These are phyloP conservation scores for Fusarium marasasianum DNA, from an alignment of 2,329 filamentous ascomycete species.

Conservation along the genomic window DNA sequence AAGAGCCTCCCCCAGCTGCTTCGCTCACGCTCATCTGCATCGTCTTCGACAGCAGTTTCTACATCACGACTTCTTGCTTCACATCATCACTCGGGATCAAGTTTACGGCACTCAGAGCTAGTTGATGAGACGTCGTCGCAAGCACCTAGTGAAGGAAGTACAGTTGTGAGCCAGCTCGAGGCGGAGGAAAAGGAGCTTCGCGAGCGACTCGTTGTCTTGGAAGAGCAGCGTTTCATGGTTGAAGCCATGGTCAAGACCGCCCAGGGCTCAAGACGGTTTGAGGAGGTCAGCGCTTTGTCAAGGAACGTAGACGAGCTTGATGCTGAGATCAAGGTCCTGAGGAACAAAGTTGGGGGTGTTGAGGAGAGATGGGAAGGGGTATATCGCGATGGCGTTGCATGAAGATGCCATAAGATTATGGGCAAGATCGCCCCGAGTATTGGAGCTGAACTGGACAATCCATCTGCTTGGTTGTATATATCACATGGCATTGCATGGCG, in stretches of 20 bases:
- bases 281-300: slow-evolving; percentile 83
- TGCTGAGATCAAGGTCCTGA: slow-evolving; percentile 76
- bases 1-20: slow-evolving; percentile 77
- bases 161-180: slow-evolving; percentile 70
- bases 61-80: slow-evolving; percentile 47
- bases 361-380: slow-evolving; percentile 68
- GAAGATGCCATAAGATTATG: neutral
- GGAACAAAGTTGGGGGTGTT: slow-evolving; percentile 70
- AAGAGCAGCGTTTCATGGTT: slow-evolving; percentile 92
- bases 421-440: neutral
- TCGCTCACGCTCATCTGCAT: slow-evolving; percentile 53
- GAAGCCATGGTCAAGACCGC: slow-evolving; percentile 84
- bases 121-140: slow-evolving; percentile 57
- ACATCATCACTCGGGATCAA: slow-evolving; percentile 49
- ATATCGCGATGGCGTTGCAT: slow-evolving; percentile 51
- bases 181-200: slow-evolving; percentile 84
- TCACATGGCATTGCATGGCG: slow-evolving; percentile 49
- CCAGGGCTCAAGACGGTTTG: slow-evolving; percentile 79
- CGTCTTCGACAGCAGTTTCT: slow-evolving; percentile 38
- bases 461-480: slow-evolving; percentile 8
- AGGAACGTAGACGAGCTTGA: slow-evolving; percentile 86
- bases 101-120: slow-evolving; percentile 58
- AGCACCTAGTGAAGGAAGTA: slow-evolving; percentile 61
- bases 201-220: slow-evolving; percentile 82
- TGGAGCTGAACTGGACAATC: neutral